These are phyloP conservation scores for Talaromyces ruber DNA, from an alignment of 495 filamentous ascomycete genomes.

Conservation along the genomic window DNA sequence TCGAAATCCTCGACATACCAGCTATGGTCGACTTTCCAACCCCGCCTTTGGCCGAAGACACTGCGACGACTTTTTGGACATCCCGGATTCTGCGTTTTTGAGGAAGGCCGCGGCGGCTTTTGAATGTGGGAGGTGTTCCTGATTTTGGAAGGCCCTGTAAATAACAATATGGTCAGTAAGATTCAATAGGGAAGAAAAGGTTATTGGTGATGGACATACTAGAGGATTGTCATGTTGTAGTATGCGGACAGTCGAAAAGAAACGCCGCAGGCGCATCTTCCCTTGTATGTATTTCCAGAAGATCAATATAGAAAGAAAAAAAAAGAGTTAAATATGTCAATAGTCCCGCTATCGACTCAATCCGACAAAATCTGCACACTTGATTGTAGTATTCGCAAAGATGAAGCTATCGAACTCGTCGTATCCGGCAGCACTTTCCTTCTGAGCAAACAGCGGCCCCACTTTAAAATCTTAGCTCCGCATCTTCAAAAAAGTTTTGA, in stretches of 20 bases:
- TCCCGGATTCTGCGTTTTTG: slow-evolving; percentile 67
- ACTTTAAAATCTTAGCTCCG: slow-evolving; percentile 2
- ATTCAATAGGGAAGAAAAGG: neutral
- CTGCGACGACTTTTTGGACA: slow-evolving; percentile 80
- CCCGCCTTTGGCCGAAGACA: slow-evolving; percentile 93
- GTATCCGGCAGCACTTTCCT: slow-evolving; percentile 3
- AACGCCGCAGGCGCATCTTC: slow-evolving; percentile 12
- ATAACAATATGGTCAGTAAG: neutral
- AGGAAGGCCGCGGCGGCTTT: slow-evolving; percentile 77
- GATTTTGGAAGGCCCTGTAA: slow-evolving; percentile 70
- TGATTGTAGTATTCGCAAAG: neutral
- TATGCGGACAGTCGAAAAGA: slow-evolving; percentile 55
- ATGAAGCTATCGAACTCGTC: neutral
- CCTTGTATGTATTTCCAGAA: neutral
- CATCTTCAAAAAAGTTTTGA: slow-evolving; percentile 7
- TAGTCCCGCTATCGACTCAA: neutral
- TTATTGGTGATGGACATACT: slow-evolving; percentile 35
- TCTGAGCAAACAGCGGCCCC: neutral
- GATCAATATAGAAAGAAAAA: neutral
- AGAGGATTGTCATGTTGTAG: slow-evolving; percentile 89
- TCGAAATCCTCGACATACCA: slow-evolving; percentile 32
- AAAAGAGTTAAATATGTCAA: neutral
- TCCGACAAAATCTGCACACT: neutral
- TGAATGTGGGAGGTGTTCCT: slow-evolving; percentile 62
- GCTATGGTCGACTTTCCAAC: slow-evolving; percentile 95